Conservation (phyloP, 148 eudicot species). For the Silene uniflora region DNA sequence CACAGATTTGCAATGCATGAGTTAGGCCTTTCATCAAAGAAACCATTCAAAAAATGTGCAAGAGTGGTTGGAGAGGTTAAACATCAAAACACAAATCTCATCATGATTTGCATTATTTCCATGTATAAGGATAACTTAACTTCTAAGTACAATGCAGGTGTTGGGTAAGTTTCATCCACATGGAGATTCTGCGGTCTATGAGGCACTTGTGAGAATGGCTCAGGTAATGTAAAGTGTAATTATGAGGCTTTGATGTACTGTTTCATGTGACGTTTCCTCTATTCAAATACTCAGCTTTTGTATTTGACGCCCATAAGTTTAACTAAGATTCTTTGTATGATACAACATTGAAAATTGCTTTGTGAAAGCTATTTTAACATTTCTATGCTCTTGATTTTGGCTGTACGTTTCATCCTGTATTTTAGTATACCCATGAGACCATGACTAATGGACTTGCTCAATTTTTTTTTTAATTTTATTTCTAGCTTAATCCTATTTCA, state of each 20-base stretch:
- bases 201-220: slow-evolving; percentile 94
- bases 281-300: neutral
- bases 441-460: neutral
- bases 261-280: neutral
- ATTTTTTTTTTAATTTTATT: neutral
- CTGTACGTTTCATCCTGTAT: neutral
- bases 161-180: slow-evolving; percentile 98
- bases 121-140: slow-evolving; percentile 9
- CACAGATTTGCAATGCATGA: slow-evolving; percentile 96
- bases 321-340: neutral
- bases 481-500: neutral
- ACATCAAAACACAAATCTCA: slow-evolving; percentile 3
- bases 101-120: neutral
- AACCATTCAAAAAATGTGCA: slow-evolving; percentile 94
- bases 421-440: neutral
- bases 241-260: neutral
- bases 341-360: neutral
- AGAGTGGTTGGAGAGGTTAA: slow-evolving; percentile 98
- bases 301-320: neutral
- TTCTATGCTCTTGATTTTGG: neutral
- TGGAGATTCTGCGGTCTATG: slow-evolving; percentile 94
- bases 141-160: slow-evolving; percentile 43
- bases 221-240: slow-evolving; percentile 49
- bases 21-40: slow-evolving; percentile 88
- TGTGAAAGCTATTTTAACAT: neutral